Evolutionary conservation across 176 grass and related monocot genomes (phyloP).

Genomic region (Oryza meridionalis): DNA sequence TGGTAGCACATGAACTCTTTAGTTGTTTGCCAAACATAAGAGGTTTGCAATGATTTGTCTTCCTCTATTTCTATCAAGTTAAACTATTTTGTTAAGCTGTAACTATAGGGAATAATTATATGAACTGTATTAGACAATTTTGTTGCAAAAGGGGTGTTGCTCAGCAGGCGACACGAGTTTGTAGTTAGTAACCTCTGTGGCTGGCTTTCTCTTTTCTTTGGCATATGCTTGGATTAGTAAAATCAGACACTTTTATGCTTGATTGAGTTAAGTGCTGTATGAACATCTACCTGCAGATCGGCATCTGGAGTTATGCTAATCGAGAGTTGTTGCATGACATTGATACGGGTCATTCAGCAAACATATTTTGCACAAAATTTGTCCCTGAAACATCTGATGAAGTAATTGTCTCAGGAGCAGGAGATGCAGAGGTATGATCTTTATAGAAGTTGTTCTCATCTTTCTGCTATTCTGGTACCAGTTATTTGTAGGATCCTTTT

Average conservation of each 20-base stretch:
- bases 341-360: conserved; percentile 83
- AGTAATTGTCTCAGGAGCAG: conserved; percentile 86
- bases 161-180: neutral
- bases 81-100: conserved; percentile 7
- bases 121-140: conserved; percentile 13
- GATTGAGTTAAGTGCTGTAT: conserved; percentile 12
- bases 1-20: neutral
- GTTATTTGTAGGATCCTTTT: neutral
- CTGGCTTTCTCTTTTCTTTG: conserved; percentile 25
- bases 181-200: neutral
- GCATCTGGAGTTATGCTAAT: conserved; percentile 87
- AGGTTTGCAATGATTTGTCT: neutral
- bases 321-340: conserved; percentile 76
- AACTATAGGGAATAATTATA: neutral
- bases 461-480: neutral
- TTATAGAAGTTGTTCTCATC: neutral
- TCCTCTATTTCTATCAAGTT: neutral
- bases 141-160: conserved; percentile 21
- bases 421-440: conserved; percentile 76
- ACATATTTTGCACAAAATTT: conserved; percentile 97
- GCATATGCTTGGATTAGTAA: conserved; percentile 11
- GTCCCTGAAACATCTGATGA: conserved; percentile 91
- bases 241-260: conserved; percentile 10
- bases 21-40: conserved; percentile 2
- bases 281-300: conserved; percentile 65